These are phyloP conservation scores for Earliella scabrosa DNA, from an alignment of 1,284 basidiomycete genomes.

Conservation along the genomic window DNA sequence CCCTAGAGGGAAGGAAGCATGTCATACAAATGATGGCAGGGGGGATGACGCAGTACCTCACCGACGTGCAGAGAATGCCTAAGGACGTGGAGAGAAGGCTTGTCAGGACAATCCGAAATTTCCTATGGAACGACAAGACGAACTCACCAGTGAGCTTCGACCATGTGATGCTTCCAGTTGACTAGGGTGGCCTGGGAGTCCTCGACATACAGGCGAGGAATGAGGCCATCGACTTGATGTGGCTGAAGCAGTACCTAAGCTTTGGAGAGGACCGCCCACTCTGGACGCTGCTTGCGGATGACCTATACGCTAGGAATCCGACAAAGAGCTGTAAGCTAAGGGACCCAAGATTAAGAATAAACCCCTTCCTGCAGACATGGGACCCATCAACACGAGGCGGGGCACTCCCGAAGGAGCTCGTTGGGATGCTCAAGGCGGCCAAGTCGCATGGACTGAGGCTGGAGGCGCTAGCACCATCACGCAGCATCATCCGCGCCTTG, in stretches of 20 bases:
- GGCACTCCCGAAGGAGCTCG: slow-evolving; percentile 1
- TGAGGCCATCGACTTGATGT: too few relatives aligned
- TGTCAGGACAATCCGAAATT: slow-evolving; percentile 8
- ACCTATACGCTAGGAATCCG: not conserved
- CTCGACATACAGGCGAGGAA: too few relatives aligned
- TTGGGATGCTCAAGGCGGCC: slow-evolving; percentile 5
- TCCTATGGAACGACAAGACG: slow-evolving; percentile 26
- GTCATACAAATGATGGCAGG: slow-evolving; percentile 28
- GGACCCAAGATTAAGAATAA: not conserved
- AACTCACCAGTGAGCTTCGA: slow-evolving; percentile 5
- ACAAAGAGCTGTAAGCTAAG: not conserved
- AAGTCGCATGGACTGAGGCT: slow-evolving; percentile 12
- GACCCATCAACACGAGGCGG: too few relatives aligned
- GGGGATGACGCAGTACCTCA: slow-evolving; percentile 30
- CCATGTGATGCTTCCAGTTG: slow-evolving; percentile 1
- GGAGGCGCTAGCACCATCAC: slow-evolving; percentile 11
- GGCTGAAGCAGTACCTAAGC: too few relatives aligned
- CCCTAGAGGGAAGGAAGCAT: slow-evolving; percentile 19
- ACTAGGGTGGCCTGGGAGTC: slow-evolving; percentile 22
- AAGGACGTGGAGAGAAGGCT: not conserved
- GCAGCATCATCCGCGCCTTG: slow-evolving; percentile 6
- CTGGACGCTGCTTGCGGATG: too few relatives aligned
- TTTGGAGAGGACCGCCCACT: too few relatives aligned
- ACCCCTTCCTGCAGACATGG: slow-evolving; percentile 25
- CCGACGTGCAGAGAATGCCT: slow-evolving; percentile 32